Conservation (phyloP, 2,329 filamentous ascomycete genomes). For the Stagonosporopsis chrysanthemi region DNA sequence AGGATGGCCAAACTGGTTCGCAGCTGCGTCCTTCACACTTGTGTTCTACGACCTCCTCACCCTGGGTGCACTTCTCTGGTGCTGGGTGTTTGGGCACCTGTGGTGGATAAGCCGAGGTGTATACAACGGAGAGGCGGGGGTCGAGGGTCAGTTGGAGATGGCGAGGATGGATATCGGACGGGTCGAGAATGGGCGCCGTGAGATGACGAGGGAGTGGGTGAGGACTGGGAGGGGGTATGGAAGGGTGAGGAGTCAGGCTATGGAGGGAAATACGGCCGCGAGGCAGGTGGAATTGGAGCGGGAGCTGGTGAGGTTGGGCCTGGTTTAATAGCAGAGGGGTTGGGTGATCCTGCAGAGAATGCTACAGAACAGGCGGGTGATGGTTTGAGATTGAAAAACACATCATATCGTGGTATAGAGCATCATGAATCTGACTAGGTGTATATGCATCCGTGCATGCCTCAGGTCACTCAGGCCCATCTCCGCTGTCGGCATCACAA, state of each 20-base stretch:
- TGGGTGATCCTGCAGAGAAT: neutral
- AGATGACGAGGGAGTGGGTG: conserved; percentile 2
- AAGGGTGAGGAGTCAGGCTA: conserved; percentile 1
- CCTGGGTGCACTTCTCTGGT: conserved; percentile 19
- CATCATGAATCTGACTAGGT: neutral
- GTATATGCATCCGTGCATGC: neutral
- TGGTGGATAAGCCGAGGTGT: conserved; percentile 5
- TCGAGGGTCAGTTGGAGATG: neutral
- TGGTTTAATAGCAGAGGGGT: conserved; percentile 14
- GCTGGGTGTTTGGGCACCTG: conserved; percentile 23
- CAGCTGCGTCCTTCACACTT: conserved; percentile 21
- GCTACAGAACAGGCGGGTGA: neutral
- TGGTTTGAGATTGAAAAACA: neutral
- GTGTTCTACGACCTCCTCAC: conserved; percentile 30
- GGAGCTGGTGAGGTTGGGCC: conserved; percentile 38
- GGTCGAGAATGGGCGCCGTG: neutral
- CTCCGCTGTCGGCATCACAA: neutral
- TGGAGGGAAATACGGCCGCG: neutral
- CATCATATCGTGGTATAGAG: conserved; percentile 4
- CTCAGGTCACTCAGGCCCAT: neutral
- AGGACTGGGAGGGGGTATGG: conserved; percentile 1
- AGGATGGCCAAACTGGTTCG: conserved; percentile 17
- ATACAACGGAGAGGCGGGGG: neutral
- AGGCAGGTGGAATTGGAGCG: conserved; percentile 22
- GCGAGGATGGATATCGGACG: neutral